Conservation (phyloP, 257 asterid species). For the Nicotiana noctiflora region DNA sequence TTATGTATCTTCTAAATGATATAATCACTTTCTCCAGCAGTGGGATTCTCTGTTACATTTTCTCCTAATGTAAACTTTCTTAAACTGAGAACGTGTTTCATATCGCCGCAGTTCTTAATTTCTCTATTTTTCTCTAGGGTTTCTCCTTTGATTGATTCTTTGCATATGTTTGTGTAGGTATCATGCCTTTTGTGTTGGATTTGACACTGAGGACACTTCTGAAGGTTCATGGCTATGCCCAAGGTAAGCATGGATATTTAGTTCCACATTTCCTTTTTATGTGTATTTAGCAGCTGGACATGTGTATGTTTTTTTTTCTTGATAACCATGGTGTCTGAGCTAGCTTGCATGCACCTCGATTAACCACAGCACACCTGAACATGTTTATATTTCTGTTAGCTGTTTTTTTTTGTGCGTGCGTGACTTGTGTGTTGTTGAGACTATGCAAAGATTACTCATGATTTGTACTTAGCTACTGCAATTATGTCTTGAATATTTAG, state of each 20-base stretch:
- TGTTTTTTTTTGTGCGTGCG: not conserved
- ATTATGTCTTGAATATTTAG: not conserved
- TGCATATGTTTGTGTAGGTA: conserved; percentile 51
- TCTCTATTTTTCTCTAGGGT: not conserved
- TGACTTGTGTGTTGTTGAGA: not conserved
- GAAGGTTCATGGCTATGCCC: conserved; percentile 95
- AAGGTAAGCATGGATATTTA: conserved; percentile 42
- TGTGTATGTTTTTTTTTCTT: not conserved
- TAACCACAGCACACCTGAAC: not conserved
- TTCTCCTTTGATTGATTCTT: conserved; percentile 18
- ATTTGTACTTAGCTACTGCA: not conserved
- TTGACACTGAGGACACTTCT: conserved; percentile 83
- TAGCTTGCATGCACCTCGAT: too few species aligned
- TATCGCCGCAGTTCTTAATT: not conserved
- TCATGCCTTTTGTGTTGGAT: conserved; percentile 97
- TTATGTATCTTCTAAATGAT: not conserved
- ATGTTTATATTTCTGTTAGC: not conserved
- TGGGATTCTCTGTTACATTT: not conserved
- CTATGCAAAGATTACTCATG: not conserved
- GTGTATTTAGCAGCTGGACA: not conserved
- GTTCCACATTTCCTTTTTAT: not conserved
- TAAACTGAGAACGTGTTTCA: not conserved
- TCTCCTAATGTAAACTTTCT: not conserved
- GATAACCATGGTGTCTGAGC: too few species aligned
- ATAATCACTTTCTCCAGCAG: not conserved